Evolutionary conservation across 1,139 yeast species (phyloP), one percentile per base, ranked within the genome.

Genomic region (Taphrina pruni): DNA sequence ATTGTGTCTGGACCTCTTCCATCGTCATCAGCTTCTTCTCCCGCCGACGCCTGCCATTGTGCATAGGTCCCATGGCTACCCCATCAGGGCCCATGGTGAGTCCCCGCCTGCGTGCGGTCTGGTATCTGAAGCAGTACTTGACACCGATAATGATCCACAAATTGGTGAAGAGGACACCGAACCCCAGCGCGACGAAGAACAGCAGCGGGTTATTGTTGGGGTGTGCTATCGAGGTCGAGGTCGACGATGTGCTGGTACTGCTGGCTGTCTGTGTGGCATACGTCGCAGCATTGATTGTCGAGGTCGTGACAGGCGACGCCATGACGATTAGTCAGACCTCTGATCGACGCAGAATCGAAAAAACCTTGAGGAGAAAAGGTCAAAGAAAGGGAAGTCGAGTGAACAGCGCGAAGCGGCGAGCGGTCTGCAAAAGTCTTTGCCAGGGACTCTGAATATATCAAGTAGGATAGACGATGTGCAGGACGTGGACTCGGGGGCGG

Each of bases 1-100:
- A 89, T 66, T 87, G 78, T 60, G 82, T 82, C 68, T 89, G 87
- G 35, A 89, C 87, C 74, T 89, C 89, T 12, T 81, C 84, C 54
- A 82, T 81, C 0, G 90, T 81, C 70, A 88, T 79, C 32, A 79
- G 72, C 66, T 76, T 73, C 52, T 78, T 78, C 69, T 75, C 76
- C 70, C 76, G 75, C 65, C 75, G 74, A 26, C 76, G 73, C 4
- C 73, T 70, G 4, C 66, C 43, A n/a, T 61, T 71, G 50, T 65
- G 66, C 48, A 72, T 72, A 57, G 14, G 26, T 35, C 65, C 65
- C 54, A 56, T 45, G 35, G 66, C 67, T 14, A 50, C 57, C 55
- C 62, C 70, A 32, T 66, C 72, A 9, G 60, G 64, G 35, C 56
- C 68, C 58, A 60, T 43, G 41, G 61, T 46, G 50, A 65, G 52